Base-by-base conservation (phyloP, 179 eudicot genomes). In the Corrigiola litoralis region DNA sequence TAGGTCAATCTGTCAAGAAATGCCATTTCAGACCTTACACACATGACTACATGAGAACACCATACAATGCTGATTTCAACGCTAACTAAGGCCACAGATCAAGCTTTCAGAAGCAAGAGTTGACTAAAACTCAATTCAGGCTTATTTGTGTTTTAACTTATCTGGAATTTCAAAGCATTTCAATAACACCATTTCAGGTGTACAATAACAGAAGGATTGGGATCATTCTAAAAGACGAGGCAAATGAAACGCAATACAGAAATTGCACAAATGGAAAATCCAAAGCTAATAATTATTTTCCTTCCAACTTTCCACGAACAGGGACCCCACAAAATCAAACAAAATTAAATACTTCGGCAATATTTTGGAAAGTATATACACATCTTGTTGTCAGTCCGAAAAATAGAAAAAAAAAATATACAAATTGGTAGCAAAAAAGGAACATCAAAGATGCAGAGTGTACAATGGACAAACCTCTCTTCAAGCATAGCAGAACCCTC, bases 401-500 rank as follows among this genome's bases (percentile, higher is more conserved):
- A n/a, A n/a, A n/a, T n/a, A n/a, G n/a, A n/a, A n/a, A n/a, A 40
- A 12, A 18, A 14, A 51, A 41, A 12, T 40, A 38, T 37, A 48
- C 21, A 48, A 55, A 38, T 28, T 46, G 25, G 28, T 23, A 21
- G 50, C 58, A 56, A 38, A 7, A 48, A 42, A 57, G 6, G 13
- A 40, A 41, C 11, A 50, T 29, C 34, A 11, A 67, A 17, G 20
- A 51, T 18, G 56, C 58, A 61, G 14, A 51, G 67, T 20, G 57
- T 34, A 24, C 7, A 31, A 40, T 42, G 29, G 28, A 64, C 42
- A 56, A 70, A 82, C 99, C 99, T 90, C 80, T 95, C 97, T 18
- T 95, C 82, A 77, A 95, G 99, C 87, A 83, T 86, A 61, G 99
- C 99, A 72, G 99, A 94, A 63, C 99, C 99, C 80, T 90, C 97